phyloP scores from a whole-genome alignment of 352 stramenopile species.

The Lagenidium giganteum region DNA sequence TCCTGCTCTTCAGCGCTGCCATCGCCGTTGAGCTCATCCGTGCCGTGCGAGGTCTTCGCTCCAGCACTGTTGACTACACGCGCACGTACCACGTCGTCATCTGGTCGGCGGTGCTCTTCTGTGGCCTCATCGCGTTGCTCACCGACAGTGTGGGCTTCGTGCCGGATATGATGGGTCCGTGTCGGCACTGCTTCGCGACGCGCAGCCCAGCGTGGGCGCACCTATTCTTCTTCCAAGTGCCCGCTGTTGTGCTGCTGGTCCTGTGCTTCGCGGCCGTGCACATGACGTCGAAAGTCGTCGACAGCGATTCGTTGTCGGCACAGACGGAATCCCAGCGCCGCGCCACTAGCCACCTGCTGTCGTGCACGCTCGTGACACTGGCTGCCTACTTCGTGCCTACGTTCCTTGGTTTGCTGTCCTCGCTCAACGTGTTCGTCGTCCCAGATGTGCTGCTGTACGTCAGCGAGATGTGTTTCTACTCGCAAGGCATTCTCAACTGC shows the following conservation, averaged over 20 bases:
- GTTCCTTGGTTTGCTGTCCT: conserved; percentile 26
- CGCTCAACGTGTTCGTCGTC: conserved; percentile 29
- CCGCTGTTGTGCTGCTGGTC: conserved; percentile 28
- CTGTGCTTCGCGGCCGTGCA: conserved; percentile 31
- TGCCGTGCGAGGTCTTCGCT: conserved; percentile 34
- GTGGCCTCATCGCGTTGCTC: conserved; percentile 38
- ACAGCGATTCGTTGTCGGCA: conserved; percentile 14
- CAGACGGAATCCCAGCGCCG: conserved; percentile 33
- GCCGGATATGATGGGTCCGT: conserved; percentile 42
- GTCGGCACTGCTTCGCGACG: conserved; percentile 37
- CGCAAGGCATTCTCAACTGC: conserved; percentile 47
- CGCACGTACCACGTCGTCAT: conserved; percentile 42
- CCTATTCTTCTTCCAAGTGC: conserved; percentile 54
- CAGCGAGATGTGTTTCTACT: conserved; percentile 62
- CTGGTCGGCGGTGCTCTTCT: conserved; percentile 31
- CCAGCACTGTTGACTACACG: conserved; percentile 43
- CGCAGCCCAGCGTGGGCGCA: conserved; percentile 55
- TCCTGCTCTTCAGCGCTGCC: conserved; percentile 42
- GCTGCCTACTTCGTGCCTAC: conserved; percentile 36
- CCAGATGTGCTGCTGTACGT: conserved; percentile 38
- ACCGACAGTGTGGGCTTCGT: conserved; percentile 58
- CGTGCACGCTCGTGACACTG: conserved; percentile 36
- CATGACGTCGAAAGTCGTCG: conserved; percentile 11
- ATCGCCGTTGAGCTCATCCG: conserved; percentile 55
- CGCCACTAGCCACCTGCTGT: conserved; percentile 38